Evolutionary conservation across 2,329 filamentous ascomycete species (phyloP).

Genomic region (Paraphoma sp.): DNA sequence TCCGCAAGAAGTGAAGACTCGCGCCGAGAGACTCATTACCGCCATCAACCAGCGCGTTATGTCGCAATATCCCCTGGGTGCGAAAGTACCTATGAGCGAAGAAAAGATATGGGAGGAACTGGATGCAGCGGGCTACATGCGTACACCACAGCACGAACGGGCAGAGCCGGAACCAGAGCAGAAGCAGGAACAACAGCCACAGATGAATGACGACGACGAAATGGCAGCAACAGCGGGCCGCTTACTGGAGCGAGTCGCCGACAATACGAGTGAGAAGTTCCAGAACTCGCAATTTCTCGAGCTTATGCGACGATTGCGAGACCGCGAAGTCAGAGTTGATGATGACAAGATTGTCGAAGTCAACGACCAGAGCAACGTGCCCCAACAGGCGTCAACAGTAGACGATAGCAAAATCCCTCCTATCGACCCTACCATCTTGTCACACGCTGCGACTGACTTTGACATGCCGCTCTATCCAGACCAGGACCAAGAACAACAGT

Average conservation of each 20-base stretch:
- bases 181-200: slow-evolving; percentile 30
- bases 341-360: slow-evolving; percentile 71
- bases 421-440: slow-evolving; percentile 37
- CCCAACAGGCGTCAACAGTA: background rate
- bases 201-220: slow-evolving; percentile 64
- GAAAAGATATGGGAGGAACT: slow-evolving; percentile 39
- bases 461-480: slow-evolving; percentile 32
- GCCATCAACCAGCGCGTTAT: slow-evolving; percentile 45
- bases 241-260: slow-evolving; percentile 71
- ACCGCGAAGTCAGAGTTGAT: slow-evolving; percentile 74
- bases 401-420: slow-evolving; percentile 22
- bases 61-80: slow-evolving; percentile 41
- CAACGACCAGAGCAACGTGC: slow-evolving; percentile 24
- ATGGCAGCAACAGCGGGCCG: slow-evolving; percentile 75
- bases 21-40: slow-evolving; percentile 34
- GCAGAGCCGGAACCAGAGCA: slow-evolving; percentile 37
- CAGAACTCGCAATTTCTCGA: slow-evolving; percentile 77
- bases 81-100: slow-evolving; percentile 25
- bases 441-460: slow-evolving; percentile 40
- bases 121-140: slow-evolving; percentile 38
- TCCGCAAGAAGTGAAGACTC: slow-evolving; percentile 31
- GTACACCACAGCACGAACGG: slow-evolving; percentile 22
- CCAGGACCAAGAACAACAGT: slow-evolving; percentile 21
- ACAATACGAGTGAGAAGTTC: slow-evolving; percentile 76
- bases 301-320: slow-evolving; percentile 77